Percentiles rank a stretch among this genome's conserved stretches.
Evolutionary conservation across 2,329 filamentous ascomycete genomes (phyloP).

Genomic region (Trichoderma koningii): DNA sequence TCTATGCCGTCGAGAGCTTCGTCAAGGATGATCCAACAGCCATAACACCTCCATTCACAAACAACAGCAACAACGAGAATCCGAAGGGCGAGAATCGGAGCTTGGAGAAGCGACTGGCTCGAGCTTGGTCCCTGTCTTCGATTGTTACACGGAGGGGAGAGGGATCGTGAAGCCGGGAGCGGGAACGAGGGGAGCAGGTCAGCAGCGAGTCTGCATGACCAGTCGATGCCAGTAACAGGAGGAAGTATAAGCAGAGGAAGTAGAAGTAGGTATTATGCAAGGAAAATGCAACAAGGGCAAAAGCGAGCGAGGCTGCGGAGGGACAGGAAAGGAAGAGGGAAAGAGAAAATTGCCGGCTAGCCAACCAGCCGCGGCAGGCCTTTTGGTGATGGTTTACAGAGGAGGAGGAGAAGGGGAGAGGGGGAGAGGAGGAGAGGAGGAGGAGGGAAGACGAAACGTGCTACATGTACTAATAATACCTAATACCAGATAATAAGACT

Average conservation of each 20-base stretch:
- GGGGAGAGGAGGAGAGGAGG: slow-evolving; percentile 8
- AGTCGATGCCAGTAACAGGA: neutral
- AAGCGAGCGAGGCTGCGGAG: neutral
- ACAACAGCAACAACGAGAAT: neutral
- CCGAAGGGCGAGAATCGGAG: neutral
- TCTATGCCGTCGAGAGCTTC: slow-evolving; percentile 11
- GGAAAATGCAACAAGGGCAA: neutral
- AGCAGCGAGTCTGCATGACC: neutral
- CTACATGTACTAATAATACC: slow-evolving; percentile 12
- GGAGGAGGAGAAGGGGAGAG: slow-evolving; percentile 5
- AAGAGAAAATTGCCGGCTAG: slow-evolving; percentile 13
- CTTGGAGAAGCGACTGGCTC: neutral
- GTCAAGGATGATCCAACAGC: slow-evolving; percentile 20
- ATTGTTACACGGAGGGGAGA: neutral
- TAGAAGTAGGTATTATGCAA: neutral
- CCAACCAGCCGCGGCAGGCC: slow-evolving; percentile 18
- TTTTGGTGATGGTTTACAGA: slow-evolving; percentile 21
- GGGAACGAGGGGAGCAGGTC: neutral
- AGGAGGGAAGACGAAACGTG: slow-evolving; percentile 22
- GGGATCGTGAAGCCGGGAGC: slow-evolving; percentile 2
- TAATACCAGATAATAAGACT: no score
- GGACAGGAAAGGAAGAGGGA: neutral
- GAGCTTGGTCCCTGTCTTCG: neutral
- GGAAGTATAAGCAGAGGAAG: neutral
- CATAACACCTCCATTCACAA: slow-evolving; percentile 17